Base-by-base conservation (phyloP, 2,329 filamentous ascomycete species). In the Fusarium hostae region DNA sequence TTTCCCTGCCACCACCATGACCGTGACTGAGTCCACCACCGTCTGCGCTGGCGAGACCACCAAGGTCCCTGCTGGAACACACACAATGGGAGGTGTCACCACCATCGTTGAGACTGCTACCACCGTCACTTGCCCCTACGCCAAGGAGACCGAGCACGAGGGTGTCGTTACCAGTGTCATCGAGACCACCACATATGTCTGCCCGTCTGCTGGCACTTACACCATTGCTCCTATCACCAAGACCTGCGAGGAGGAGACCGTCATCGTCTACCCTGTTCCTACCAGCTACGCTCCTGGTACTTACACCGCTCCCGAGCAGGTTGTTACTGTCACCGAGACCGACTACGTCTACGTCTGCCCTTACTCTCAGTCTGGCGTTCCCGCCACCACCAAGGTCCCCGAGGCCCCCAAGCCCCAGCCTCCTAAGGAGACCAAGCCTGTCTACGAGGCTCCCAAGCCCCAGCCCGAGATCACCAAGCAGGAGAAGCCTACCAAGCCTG, bases 201-300 rank as follows among this genome's bases (percentile, higher is more conserved):
- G 92, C 90, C 91, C 91, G 69, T 85, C 85, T 54, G 85, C 91
- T 77, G 92, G 92, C 80, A 93, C 90, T 63, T 94, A 94, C 87
- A 94, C 90, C 79, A 90, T 94, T 75, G 90, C 86, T 73, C 89
- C 92, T 63, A 86, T 86, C 79, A 92, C 90, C 79, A 92, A 89
- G 73, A 85, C 84, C 37, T 85, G 89, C 73, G 82, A 85, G 63
- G 82, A 84, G 75, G 85, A 86, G 66, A 86, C 85, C 55, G 84
- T 86, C 72, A 83, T 91, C 62, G 87, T 90, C 77, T 90, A 91
- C 82, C 92, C 92, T 56, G 87, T 87, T 66, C 87, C 91, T 59
- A 88, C 88, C 72, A 88, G 84, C 76, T 90, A 90, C 82, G 83
- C 82, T 66, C 90, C 92, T 56, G 92, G 92, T 73, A 93, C 89